phyloP scores from a whole-genome alignment of 2,329 filamentous ascomycete species.

The Fonsecaea pedrosoi region DNA sequence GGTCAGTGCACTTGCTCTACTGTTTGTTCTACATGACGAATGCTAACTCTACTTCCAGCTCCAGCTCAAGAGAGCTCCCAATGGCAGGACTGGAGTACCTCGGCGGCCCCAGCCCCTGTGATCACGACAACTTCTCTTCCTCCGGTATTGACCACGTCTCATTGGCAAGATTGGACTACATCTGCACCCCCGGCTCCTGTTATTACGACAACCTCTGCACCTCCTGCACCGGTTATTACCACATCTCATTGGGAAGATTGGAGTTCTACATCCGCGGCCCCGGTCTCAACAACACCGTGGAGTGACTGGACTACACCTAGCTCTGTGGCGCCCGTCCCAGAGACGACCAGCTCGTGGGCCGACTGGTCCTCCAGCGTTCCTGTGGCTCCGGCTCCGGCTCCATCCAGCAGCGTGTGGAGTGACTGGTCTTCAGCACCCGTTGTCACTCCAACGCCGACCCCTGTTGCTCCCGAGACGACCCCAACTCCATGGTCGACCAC shows the following conservation, averaged over 20 bases:
- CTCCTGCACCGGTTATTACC: not conserved
- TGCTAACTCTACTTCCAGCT: conserved; percentile 28
- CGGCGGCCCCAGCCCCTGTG: conserved; percentile 4
- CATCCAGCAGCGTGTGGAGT: conserved; percentile 22
- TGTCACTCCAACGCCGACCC: conserved; percentile 12
- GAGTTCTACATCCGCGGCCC: not conserved
- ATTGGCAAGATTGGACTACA: conserved; percentile 27
- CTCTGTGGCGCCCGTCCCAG: conserved; percentile 15
- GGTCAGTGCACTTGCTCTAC: conserved; percentile 23
- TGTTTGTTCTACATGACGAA: conserved; percentile 13
- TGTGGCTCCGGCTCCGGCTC: conserved; percentile 6
- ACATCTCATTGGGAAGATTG: not conserved
- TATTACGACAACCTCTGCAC: not conserved
- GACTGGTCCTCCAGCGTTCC: conserved; percentile 23
- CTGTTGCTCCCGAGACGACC: conserved; percentile 18
- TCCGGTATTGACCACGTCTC: conserved; percentile 10
- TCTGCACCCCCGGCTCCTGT: not conserved
- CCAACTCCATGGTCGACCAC: conserved; percentile 10
- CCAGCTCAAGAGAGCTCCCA: conserved; percentile 20
- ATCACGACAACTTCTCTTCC: conserved; percentile 10
- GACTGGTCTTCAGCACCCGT: conserved; percentile 28
- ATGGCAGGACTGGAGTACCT: conserved; percentile 25
- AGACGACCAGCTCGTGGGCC: conserved; percentile 11
- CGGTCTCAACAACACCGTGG: not conserved
- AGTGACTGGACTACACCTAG: conserved; percentile 19